These are phyloP conservation scores for Poa annua DNA, from an alignment of 176 grass and related monocot species.

Conservation along the genomic window DNA sequence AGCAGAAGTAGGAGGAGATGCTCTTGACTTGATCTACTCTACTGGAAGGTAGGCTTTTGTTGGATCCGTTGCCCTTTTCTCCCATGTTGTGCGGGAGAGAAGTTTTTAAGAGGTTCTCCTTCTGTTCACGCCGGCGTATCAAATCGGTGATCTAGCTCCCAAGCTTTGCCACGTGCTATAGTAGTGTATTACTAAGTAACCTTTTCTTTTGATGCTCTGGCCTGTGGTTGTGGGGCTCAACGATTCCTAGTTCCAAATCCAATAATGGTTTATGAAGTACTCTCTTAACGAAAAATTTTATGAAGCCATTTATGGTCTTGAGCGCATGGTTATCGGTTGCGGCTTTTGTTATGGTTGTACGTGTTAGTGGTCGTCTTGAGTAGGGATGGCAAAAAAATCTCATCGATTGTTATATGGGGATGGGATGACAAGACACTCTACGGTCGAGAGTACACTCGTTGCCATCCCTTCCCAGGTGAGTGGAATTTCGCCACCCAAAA, in stretches of 20 bases:
- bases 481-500: too few species aligned
- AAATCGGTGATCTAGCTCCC: constrained; percentile 15
- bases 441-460: too few species aligned
- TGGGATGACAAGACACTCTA: too few species aligned
- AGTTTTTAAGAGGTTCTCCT: neutral
- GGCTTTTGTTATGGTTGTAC: too few species aligned
- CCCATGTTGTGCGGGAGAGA: constrained; percentile 35
- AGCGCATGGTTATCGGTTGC: too few species aligned
- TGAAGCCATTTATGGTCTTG: too few species aligned
- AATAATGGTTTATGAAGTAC: too few species aligned
- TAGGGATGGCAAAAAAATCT: too few species aligned
- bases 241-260: neutral
- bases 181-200: neutral
- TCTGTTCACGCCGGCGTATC: neutral
- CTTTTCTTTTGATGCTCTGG: neutral
- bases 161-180: constrained; percentile 17
- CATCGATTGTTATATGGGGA: too few species aligned
- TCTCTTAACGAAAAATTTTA: too few species aligned
- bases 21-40: constrained; percentile 7
- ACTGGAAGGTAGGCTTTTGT: constrained; percentile 29
- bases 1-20: constrained; percentile 42
- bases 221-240: neutral
- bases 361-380: too few species aligned
- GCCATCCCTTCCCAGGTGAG: too few species aligned
- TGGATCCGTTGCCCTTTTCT: constrained; percentile 16